Conservation (phyloP, 148 eudicot species). For the Rhododendron henanense region DNA sequence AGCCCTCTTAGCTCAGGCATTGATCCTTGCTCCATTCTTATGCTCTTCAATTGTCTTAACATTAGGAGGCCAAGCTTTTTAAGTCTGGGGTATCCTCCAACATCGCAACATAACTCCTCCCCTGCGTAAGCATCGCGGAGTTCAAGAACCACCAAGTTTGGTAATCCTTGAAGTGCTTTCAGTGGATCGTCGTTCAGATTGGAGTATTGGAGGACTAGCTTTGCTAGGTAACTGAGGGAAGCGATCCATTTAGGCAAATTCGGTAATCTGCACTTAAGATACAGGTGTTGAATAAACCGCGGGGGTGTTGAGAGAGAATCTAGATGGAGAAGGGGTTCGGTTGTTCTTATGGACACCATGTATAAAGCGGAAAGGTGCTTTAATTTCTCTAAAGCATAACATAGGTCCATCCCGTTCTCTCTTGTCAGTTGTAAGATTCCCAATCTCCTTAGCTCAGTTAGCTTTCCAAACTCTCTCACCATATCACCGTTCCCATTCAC, state of each 20-base stretch:
- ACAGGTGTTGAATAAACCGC: slow-evolving; percentile 1
- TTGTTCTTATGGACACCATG: not conserved
- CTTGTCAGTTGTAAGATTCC: too few relatives aligned
- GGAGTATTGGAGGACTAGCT: slow-evolving; percentile 12
- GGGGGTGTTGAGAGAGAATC: slow-evolving; percentile 5
- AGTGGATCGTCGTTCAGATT: slow-evolving; percentile 5
- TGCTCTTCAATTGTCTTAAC: not conserved
- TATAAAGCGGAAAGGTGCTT: slow-evolving; percentile 6
- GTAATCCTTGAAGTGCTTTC: slow-evolving; percentile 8
- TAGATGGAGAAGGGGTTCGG: slow-evolving; percentile 5
- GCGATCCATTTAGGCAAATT: slow-evolving; percentile 5
- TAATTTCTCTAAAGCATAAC: slow-evolving; percentile 4
- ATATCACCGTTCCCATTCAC: too few relatives aligned
- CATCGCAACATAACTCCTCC: slow-evolving; percentile 4
- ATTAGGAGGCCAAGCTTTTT: not conserved
- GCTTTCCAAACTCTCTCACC: too few relatives aligned
- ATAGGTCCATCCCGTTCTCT: too few relatives aligned
- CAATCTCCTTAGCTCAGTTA: too few relatives aligned
- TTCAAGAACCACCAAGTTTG: slow-evolving; percentile 6
- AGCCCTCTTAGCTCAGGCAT: slow-evolving; percentile 8
- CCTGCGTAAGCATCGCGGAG: slow-evolving; percentile 13
- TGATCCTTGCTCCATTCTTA: slow-evolving; percentile 6
- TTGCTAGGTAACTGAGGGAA: not conserved
- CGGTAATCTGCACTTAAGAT: not conserved
- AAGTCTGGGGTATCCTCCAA: slow-evolving; percentile 9